Base-by-base conservation (phyloP, 805 yeast genomes). In the Yarrowia alimentaria region DNA sequence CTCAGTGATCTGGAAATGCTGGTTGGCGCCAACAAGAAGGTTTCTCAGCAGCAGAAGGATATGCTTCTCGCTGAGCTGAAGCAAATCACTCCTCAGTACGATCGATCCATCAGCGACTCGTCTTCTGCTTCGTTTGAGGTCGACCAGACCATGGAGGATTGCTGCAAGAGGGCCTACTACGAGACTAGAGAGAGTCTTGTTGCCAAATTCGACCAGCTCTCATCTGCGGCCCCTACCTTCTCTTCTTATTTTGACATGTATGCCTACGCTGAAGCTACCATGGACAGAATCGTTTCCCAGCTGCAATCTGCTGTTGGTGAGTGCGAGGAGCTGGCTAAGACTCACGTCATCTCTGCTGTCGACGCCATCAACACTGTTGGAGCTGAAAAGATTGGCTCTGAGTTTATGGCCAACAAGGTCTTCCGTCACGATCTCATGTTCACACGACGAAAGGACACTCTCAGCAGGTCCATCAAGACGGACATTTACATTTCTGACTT, bases 371-470 rank as follows among this genome's bases (percentile, higher is more conserved):
- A 79, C 51, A 56, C 64, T 6, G 57, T 82, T 14, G 98, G 96
- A 0, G 71, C 75, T 40, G 68, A 68, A 3, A 75, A 78, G n/a
- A 69, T 89, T 34, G 87, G 87, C 6, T 76, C 77, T 22, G 83
- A 79, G 21, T 74, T 72, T 34, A 68, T 69, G 12, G 71, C 73
- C 65, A 58, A 57, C 16, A 67, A 67, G 53, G 76, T 77, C 47
- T 76, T 75, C 56, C 69, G 79, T 45, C 69, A 77, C 20, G 83
- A 80, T 48, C 75, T 84, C 30, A 93, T 93, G 98, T 91, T 89
- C 60, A 78, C 88, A 2, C 79, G 88, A 57, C 74, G 75, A 53
- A 77, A 74, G 30, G 96, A 93, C 60, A 64, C 74, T 4, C 66
- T 81, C 25, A 72, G 77, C 26, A 77, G 82, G 55, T 73, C 76